phyloP scores from a whole-genome alignment of 1,284 basidiomycete genomes.

The Anthracocystis panici-leucophaei region DNA sequence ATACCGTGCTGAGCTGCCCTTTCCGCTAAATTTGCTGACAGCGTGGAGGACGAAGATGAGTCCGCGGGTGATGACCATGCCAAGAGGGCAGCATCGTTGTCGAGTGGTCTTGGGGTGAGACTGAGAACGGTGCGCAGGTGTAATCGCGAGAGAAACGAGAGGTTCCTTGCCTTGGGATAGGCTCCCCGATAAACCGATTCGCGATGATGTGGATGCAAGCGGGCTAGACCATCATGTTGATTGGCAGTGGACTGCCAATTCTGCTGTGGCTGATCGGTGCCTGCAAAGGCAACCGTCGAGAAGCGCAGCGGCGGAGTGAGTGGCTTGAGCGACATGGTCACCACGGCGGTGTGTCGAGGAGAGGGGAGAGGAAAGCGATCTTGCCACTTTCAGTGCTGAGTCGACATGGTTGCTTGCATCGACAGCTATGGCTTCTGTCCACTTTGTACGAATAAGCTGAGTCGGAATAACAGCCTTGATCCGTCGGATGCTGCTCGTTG shows the following conservation, averaged over 20 bases:
- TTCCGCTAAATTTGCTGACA: not conserved
- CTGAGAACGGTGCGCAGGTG: constrained; percentile 63
- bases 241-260: not conserved
- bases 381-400: not conserved
- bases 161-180: constrained; percentile 63
- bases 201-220: constrained; percentile 35
- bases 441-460: not conserved
- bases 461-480: not conserved
- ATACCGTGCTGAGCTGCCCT: constrained; percentile 20
- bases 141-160: constrained; percentile 62
- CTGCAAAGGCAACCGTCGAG: constrained; percentile 54
- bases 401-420: not conserved
- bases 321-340: constrained; percentile 47
- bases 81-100: constrained; percentile 48
- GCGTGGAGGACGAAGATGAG: not conserved
- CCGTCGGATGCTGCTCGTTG: not conserved
- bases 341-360: not conserved
- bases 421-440: too few relatives aligned
- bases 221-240: not conserved
- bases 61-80: constrained; percentile 44
- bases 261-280: constrained; percentile 10
- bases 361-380: too few relatives aligned
- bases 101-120: constrained; percentile 65
- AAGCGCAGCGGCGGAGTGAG: constrained; percentile 63
- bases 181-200: constrained; percentile 66